These are phyloP conservation scores for Ampelocalamus luodianensis DNA, from an alignment of 176 grass and related monocot genomes.

Conservation along the genomic window DNA sequence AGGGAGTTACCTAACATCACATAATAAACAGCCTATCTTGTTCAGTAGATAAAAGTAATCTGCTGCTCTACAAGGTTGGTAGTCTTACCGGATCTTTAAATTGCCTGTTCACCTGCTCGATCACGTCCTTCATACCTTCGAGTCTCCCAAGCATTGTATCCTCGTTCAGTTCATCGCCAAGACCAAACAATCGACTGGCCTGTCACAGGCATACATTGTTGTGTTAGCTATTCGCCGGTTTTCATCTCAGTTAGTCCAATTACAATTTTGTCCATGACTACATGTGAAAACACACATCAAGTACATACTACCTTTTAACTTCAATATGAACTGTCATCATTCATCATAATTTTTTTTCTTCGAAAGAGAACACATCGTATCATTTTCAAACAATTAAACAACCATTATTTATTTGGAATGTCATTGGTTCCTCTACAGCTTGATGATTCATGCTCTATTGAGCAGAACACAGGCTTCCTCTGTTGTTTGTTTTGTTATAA, in stretches of 20 bases:
- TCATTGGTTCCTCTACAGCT: background rate
- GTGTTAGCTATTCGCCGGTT: slow-evolving; percentile 4
- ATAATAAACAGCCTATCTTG: slow-evolving; percentile 6
- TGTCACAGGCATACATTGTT: slow-evolving; percentile 45
- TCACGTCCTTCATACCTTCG: slow-evolving; percentile 96
- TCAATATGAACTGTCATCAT: background rate
- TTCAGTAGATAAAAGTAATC: background rate
- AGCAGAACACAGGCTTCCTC: background rate
- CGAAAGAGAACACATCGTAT: background rate
- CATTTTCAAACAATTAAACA: slow-evolving; percentile 19
- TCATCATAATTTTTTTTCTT: background rate
- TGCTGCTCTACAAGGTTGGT: background rate
- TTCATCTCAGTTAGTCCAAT: background rate
- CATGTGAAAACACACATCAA: background rate
- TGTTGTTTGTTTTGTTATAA: slow-evolving; percentile 28
- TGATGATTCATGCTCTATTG: background rate
- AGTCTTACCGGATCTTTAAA: slow-evolving; percentile 99
- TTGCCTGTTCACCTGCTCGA: slow-evolving; percentile 98
- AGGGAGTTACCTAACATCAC: background rate
- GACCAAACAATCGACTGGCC: slow-evolving; percentile 93
- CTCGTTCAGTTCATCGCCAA: slow-evolving; percentile 96
- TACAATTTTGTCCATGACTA: background rate
- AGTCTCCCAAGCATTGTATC: slow-evolving; percentile 96
- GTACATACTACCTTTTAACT: slow-evolving; percentile 24
- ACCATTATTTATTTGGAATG: slow-evolving; percentile 10